A percentile compares a stretch with the other conserved stretches of the same genome.
Conservation (phyloP, 495 filamentous ascomycete genomes). For the Extremus antarcticus region DNA sequence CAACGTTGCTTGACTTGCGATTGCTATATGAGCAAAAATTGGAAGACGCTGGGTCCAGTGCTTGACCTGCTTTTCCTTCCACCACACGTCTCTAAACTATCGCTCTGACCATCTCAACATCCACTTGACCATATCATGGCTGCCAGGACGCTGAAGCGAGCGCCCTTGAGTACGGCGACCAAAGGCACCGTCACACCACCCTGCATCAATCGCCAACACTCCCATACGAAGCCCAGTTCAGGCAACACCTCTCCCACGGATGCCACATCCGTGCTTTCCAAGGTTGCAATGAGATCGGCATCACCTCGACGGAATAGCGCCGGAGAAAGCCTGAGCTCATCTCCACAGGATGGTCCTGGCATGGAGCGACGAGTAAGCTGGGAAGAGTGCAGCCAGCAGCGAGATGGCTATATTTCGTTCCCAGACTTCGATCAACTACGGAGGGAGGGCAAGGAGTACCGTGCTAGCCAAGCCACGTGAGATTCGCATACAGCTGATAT, state of each 20-base stretch:
- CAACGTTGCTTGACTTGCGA: no score
- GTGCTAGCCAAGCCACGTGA: no score
- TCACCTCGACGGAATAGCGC: constrained; percentile 5
- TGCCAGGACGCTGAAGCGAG: background rate
- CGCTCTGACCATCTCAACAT: no score
- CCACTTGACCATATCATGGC: no score
- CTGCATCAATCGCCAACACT: constrained; percentile 23
- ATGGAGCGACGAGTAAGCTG: constrained; percentile 9
- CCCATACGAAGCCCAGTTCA: constrained; percentile 9
- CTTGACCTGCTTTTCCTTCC: no score
- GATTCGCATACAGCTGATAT: no score
- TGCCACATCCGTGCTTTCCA: constrained; percentile 27
- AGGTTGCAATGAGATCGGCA: constrained; percentile 22
- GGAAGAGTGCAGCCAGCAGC: constrained; percentile 19
- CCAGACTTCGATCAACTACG: constrained; percentile 36
- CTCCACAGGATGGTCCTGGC: constrained; percentile 2
- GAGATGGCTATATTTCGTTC: constrained; percentile 39
- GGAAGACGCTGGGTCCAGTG: no score
- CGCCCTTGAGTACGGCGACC: background rate
- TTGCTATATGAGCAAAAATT: no score
- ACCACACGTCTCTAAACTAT: no score
- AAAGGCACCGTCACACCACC: constrained; percentile 28
- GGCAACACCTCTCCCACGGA: constrained; percentile 17
- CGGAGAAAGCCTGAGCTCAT: background rate
- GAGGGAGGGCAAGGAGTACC: constrained; percentile 2